Conservation (phyloP, 2,329 filamentous ascomycete genomes). For the Xylariaceae sp. region DNA sequence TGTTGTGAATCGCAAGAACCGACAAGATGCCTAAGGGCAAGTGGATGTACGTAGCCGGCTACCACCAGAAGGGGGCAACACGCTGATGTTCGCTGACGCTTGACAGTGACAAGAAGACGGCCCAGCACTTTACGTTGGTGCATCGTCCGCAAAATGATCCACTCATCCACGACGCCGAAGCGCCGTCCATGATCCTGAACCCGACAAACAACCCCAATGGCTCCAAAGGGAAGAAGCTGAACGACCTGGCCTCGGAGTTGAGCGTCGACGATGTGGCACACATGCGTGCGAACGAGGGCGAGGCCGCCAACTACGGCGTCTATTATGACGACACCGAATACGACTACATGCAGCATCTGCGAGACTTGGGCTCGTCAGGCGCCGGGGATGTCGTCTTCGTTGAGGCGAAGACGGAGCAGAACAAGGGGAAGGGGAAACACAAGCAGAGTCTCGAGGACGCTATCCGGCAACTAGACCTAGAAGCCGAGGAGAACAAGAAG, state of each 20-base stretch:
- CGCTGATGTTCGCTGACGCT: conserved; percentile 14
- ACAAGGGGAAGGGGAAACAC: conserved; percentile 74
- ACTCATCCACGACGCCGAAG: conserved; percentile 88
- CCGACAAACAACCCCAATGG: conserved; percentile 61
- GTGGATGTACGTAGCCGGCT: conserved; percentile 67
- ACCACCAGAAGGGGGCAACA: neutral
- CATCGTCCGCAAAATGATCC: conserved; percentile 98
- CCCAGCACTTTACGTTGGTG: conserved; percentile 91
- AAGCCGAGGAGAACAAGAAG: conserved; percentile 53
- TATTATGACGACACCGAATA: conserved; percentile 96
- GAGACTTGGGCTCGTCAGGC: conserved; percentile 74
- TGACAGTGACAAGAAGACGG: conserved; percentile 81
- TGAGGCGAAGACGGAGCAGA: conserved; percentile 62
- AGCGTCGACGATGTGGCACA: conserved; percentile 64
- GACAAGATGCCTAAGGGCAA: conserved; percentile 75
- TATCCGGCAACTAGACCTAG: conserved; percentile 66
- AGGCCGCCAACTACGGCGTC: conserved; percentile 91
- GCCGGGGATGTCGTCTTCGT: conserved; percentile 83
- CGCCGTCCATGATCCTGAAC: conserved; percentile 90
- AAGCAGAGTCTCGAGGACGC: conserved; percentile 86
- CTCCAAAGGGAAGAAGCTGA: conserved; percentile 68
- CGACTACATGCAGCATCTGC: conserved; percentile 99
- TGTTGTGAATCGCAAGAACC: neutral
- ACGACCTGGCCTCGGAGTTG: conserved; percentile 79
- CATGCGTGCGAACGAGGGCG: conserved; percentile 89